phyloP scores from a whole-genome alignment of 2,329 filamentous ascomycete species.

The Paramyrothecium sp. region DNA sequence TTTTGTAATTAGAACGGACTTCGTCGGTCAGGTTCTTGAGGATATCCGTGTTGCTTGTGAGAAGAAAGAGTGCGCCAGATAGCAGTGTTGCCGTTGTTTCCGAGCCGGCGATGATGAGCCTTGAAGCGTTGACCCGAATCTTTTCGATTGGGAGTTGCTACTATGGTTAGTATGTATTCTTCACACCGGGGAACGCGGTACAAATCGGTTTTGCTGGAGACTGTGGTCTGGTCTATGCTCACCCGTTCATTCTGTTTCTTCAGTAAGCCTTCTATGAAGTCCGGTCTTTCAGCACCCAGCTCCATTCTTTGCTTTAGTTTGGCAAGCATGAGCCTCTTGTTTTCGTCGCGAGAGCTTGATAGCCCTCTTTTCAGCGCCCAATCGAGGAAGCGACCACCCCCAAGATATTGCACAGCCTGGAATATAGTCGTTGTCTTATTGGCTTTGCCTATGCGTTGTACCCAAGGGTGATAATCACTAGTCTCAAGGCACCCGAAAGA shows the following conservation, averaged over 20 bases:
- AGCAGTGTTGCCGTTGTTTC: conserved; percentile 27
- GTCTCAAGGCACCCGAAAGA: conserved; percentile 3
- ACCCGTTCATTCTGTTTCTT: background rate
- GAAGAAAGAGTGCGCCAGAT: conserved; percentile 19
- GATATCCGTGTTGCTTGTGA: conserved; percentile 23
- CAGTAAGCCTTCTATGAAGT: background rate
- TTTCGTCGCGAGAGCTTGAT: no score
- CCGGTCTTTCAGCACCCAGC: background rate
- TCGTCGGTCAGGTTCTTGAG: conserved; percentile 32
- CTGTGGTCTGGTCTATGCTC: no score
- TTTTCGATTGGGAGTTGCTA: conserved; percentile 6
- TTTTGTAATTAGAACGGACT: conserved; percentile 4
- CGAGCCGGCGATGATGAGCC: conserved; percentile 22
- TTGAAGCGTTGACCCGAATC: conserved; percentile 12
- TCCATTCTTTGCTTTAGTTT: no score
- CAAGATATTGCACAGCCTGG: no score
- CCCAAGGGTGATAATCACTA: conserved; percentile 18
- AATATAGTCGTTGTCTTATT: background rate
- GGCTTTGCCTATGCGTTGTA: background rate
- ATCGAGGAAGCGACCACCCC: no score
- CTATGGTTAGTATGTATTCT: no score
- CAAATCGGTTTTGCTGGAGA: background rate
- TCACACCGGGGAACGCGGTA: no score
- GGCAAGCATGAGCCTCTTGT: no score
- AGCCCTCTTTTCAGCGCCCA: no score